Percentiles rank a stretch among this genome's conserved stretches.
Evolutionary conservation across 768 basidiomycete species (phyloP).

Genomic region (Lactarius trivialis): DNA sequence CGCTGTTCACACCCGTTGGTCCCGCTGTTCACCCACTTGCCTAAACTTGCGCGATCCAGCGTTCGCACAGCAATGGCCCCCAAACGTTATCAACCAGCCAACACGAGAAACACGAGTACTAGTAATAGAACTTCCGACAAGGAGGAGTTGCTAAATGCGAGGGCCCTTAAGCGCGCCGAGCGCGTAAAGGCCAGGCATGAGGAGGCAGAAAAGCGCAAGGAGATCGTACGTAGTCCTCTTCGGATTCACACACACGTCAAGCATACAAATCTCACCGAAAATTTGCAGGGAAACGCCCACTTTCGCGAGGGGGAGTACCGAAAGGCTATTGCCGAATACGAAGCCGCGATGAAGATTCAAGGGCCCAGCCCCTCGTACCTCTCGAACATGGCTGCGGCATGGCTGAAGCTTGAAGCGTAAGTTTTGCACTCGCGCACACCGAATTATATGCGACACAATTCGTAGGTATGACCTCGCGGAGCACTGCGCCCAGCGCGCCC

Average conservation of each 20-base stretch:
- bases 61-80: not conserved
- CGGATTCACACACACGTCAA: not conserved
- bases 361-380: slow-evolving; percentile 36
- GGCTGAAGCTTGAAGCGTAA: slow-evolving; percentile 35
- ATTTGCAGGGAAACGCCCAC: slow-evolving; percentile 38
- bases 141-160: not conserved
- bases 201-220: slow-evolving; percentile 5
- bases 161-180: slow-evolving; percentile 1
- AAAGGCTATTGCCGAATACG: slow-evolving; percentile 38
- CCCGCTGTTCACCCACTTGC: not conserved
- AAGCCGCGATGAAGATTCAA: slow-evolving; percentile 34
- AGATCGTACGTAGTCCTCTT: not conserved
- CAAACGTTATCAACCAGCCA: not conserved
- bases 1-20: no score
- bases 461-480: not conserved
- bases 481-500: not conserved
- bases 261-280: not conserved
- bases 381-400: slow-evolving; percentile 38
- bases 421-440: not conserved
- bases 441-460: not conserved
- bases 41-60: not conserved
- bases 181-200: not conserved
- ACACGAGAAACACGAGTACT: not conserved
- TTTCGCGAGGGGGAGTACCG: slow-evolving; percentile 35
- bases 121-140: not conserved